These are phyloP conservation scores for Arachis hypogaea DNA, from an alignment of 306 rosid genomes.

Conservation along the genomic window DNA sequence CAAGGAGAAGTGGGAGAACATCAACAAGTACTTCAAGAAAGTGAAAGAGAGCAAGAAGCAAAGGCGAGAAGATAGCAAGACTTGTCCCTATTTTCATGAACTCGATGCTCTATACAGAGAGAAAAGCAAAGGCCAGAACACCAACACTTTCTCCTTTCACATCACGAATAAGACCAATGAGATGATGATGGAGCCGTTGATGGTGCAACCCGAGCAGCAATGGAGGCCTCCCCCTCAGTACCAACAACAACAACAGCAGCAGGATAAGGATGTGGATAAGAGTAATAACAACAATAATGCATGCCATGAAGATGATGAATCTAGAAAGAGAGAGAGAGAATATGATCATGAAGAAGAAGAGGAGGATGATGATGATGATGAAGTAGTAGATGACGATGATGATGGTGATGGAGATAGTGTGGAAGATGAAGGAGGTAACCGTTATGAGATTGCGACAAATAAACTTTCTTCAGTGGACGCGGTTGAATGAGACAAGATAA, in stretches of 20 bases:
- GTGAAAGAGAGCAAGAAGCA: conserved; percentile 72
- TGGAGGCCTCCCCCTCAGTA: conserved; percentile 66
- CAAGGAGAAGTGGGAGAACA: conserved; percentile 98
- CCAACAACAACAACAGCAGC: background rate
- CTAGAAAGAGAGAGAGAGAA: conserved; percentile 23
- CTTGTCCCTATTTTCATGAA: conserved; percentile 82
- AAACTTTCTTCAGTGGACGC: conserved; percentile 62
- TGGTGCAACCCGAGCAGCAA: conserved; percentile 85
- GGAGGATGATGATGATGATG: conserved; percentile 43
- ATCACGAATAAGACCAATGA: conserved; percentile 31
- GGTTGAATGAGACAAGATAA: conserved; percentile 62
- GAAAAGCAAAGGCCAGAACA: conserved; percentile 45
- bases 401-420: conserved; percentile 59
- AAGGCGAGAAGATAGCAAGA: conserved; percentile 74
- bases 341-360: conserved; percentile 37
- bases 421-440: conserved; percentile 42
- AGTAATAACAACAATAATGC: background rate
- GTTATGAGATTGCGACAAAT: conserved; percentile 54
- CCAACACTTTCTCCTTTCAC: conserved; percentile 23
- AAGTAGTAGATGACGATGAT: conserved; percentile 27
- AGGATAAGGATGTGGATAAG: background rate
- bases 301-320: background rate
- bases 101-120: conserved; percentile 75
- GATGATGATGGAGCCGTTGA: conserved; percentile 67
- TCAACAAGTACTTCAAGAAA: conserved; percentile 93